Evolutionary conservation across 768 basidiomycete species (phyloP), one percentile per base, ranked within the genome.

Genomic region (Serendipita indica): DNA sequence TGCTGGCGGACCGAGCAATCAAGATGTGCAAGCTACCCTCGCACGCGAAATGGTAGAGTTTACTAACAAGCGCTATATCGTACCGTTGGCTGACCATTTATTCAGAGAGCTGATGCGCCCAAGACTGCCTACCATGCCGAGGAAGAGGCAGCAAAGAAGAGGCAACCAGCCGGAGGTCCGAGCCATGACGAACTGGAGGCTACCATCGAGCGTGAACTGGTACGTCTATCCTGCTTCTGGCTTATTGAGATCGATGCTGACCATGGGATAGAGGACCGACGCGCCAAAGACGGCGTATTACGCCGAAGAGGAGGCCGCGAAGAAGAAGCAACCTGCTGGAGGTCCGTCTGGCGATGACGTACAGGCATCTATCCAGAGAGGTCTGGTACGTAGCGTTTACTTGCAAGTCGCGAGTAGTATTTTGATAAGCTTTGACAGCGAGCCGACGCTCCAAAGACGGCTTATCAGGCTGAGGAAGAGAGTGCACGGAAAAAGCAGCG

Each of bases 71-170:
- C n/a, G n/a, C n/a, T n/a, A 18, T 37, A 37, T 37, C 10, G 10
- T 10, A 10, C 35, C 10, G 12, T 37, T 37, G 10, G 18, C 41
- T 43, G n/a, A 43, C 16, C 12, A n/a, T 16, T 28, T n/a, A n/a
- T 27, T 7, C 49, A 54, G 49, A 18, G 30, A 27, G 49, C 22
- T 28, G 49, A 54, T n/a, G 20, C 49, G 7, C 49, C 49, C 20
- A 54, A 54, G 49, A 27, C 49, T 16, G 49, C 49, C 10, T 54
- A 54, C 30, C 12, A 46, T 12, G 45, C 45, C 12, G 45, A 46
- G 22, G 45, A 46, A 25, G 45, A 46, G 25, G 25, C 12, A 12
- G 45, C 45, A 46, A 14, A 14, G 14, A 46, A 16, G 45, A 46
- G 22, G 13, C 12, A 12, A 46, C 12, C 13, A 12, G 1, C 12